Evolutionary conservation across 31 red algal genomes (phyloP).

Genomic region (Odonthalia washingtoniensis): DNA sequence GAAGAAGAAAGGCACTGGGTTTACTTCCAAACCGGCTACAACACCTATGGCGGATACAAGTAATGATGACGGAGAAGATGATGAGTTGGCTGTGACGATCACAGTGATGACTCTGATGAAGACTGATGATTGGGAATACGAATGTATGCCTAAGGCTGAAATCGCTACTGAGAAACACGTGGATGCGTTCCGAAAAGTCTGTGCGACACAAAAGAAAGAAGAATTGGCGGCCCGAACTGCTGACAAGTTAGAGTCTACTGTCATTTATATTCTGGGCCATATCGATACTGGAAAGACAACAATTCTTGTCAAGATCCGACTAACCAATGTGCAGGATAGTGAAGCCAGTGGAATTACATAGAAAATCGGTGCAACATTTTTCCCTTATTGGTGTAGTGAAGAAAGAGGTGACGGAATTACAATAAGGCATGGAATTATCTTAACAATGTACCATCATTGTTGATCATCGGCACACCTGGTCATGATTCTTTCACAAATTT

Average conservation of each 20-base stretch:
- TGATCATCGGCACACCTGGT: slow-evolving; percentile 99
- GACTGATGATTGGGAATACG: slow-evolving; percentile 57
- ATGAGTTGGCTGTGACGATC: slow-evolving; percentile 42
- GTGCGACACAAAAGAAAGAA: slow-evolving; percentile 44
- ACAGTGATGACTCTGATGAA: slow-evolving; percentile 39
- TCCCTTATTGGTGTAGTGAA: slow-evolving; percentile 93
- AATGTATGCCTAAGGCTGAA: slow-evolving; percentile 71
- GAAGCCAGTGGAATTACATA: slow-evolving; percentile 99
- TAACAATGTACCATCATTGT: slow-evolving; percentile 92
- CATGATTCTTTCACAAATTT: slow-evolving; percentile 99
- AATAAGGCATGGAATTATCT: slow-evolving; percentile 60
- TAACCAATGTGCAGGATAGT: slow-evolving; percentile 98
- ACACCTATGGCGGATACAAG: neutral
- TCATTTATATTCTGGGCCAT: slow-evolving; percentile 99
- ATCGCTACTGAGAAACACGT: slow-evolving; percentile 67
- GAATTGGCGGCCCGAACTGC: slow-evolving; percentile 56
- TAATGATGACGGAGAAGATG: neutral
- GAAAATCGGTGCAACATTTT: slow-evolving; percentile 99
- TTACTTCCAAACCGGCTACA: neutral
- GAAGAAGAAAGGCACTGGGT: neutral
- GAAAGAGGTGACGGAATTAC: slow-evolving; percentile 87
- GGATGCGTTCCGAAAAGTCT: slow-evolving; percentile 41
- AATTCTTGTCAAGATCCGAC: slow-evolving; percentile 96
- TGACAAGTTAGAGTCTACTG: slow-evolving; percentile 86
- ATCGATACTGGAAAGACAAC: slow-evolving; percentile 99